Base-by-base conservation (phyloP, 2,329 filamentous ascomycete species). In the Rutstroemia sp. region DNA sequence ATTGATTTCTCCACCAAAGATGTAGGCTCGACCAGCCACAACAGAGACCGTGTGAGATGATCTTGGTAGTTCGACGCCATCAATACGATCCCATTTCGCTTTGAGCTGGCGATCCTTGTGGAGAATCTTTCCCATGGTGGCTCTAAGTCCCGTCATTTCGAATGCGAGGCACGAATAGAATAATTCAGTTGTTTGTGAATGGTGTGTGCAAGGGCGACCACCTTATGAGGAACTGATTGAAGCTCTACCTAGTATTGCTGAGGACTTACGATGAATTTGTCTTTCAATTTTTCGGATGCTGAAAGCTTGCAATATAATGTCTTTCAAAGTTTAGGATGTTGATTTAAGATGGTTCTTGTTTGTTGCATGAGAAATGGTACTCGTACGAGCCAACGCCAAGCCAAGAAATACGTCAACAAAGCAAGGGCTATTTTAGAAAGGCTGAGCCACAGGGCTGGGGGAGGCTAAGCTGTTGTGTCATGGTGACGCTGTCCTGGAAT, bases 1-100 rank as follows among this genome's bases (percentile, higher is more conserved):
- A 47, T 76, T 73, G 50, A 84, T 71, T 69, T 94, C 89, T 62
- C 89, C 90, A 58, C 90, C 89, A 67, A 91, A 95, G 64, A 95
- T 76, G 70, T 83, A 86, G 46, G 80, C 78, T n/a, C 74, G 76
- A 14, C 77, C 73, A 47, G 73, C 74, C 21, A 86, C 71, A 42
- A 86, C 75, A 45, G 88, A 79, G 63, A 91, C 69, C 3, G 81
- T 79, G 67, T 94, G 89, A 0, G 88, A 91, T 1, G 89, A 92
- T 54, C 88, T 84, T 40, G 82, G 81, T 7, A 91, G 76, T 1
- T 75, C 62, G 3, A 79, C 76, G 36, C 80, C 67, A 47, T 64
- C 57, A 64, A 86, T 75, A 63, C 77, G 79, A 65, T 83, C 76
- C 82, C 82, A 86, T 51, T 81, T 83, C 38, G 76, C 82, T 62